Conservation (phyloP, 2,329 filamentous ascomycete genomes). For the Colletotrichum sp. region DNA sequence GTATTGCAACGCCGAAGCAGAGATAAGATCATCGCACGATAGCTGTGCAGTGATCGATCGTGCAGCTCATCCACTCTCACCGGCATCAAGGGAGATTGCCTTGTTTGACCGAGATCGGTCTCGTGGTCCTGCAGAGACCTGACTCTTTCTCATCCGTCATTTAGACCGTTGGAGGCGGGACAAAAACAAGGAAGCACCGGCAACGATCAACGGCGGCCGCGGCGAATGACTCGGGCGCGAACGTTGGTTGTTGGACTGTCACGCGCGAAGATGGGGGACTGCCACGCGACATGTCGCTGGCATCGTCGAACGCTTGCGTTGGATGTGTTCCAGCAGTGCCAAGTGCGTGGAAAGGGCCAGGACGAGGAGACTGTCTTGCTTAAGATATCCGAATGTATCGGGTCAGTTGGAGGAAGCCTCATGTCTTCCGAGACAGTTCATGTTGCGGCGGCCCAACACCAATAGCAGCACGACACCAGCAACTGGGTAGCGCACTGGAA, state of each 20-base stretch:
- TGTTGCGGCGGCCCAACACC: not conserved
- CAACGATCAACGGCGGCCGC: not conserved
- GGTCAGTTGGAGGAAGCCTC: not conserved
- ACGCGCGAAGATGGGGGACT: not conserved
- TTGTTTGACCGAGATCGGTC: not conserved
- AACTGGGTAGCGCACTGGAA: not conserved
- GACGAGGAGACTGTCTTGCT: not conserved
- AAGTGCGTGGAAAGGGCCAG: not conserved
- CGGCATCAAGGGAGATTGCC: not conserved
- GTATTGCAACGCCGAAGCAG: not conserved
- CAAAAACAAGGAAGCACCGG: not conserved
- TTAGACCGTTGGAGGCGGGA: not conserved
- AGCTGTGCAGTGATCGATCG: not conserved
- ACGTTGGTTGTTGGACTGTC: not conserved
- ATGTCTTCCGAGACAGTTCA: not conserved
- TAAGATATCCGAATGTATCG: not conserved
- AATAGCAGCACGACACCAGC: not conserved
- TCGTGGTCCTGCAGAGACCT: conserved; percentile 1
- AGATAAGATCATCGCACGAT: not conserved
- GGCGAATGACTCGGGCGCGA: conserved; percentile 7
- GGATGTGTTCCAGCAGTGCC: not conserved
- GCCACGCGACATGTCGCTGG: not conserved
- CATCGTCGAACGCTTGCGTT: not conserved
- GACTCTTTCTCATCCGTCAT: not conserved
- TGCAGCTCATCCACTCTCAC: not conserved